Base-by-base conservation (phyloP, 106 monocot genomes). In the Chionographis japonica region DNA sequence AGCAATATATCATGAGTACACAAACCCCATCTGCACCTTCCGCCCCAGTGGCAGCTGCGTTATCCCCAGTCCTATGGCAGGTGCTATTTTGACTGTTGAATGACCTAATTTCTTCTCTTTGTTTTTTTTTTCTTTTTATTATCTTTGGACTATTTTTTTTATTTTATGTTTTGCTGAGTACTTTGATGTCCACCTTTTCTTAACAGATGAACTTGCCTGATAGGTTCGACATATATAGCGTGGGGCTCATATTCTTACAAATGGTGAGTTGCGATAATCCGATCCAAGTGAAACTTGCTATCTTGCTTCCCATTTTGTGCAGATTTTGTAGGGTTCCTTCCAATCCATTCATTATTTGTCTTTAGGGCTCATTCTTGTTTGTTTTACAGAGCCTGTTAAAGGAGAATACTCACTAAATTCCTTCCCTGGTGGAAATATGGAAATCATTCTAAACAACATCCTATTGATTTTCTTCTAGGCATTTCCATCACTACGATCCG, bases 1-100 rank as follows among this genome's bases (percentile, higher is more conserved):
- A 94, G 58, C 94, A 94, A 72, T 94, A 94, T 66, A 94, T 94
- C 51, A 94, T 94, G 94, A 94, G 94, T 54, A 94, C 94, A 39
- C 94, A 94, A 73, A 94, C 94, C 14, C 94, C 69, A 20, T 70
- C 69, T 49, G 69, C 69, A 18, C 69, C 69, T 37, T 68, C 68
- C 9, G 68, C 68, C 55, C 68, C 68, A 17, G 76, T 81, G 10
- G 81, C 81, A 9, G 40, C 81, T 61, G 75, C 81, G 56, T 67
- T 81, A 18, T 81, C 81, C 54, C 81, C 81, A 54, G 94, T 94
- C 54, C 72, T 94, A 6, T 94, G 94, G 94, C 94, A 94, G 94
- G 94, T 91, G 43, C 39, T 65, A 38, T 62, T 65, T 51, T 16
- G 50, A 54, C 11, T 6, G 40, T 54, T 37, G 52, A 43, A 17